Percentiles rank a stretch among this genome's conserved stretches.
phyloP scores from a whole-genome alignment of 2,329 filamentous ascomycete species.

The Tolypocladium pustulatum region DNA sequence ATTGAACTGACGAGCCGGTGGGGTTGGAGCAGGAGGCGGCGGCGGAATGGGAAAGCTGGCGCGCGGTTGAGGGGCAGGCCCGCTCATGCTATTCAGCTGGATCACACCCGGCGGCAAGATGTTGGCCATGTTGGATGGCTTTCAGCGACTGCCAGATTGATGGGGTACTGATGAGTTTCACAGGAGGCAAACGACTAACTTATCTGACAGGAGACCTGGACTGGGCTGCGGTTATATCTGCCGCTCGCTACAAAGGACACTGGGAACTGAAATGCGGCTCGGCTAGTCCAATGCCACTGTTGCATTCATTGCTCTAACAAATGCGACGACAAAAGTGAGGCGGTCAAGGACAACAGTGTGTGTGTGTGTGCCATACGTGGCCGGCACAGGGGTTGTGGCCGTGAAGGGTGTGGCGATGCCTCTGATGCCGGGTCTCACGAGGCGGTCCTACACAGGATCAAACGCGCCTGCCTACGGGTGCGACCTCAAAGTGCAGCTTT shows the following conservation, averaged over 20 bases:
- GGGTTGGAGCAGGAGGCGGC: neutral
- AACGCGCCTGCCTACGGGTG: neutral
- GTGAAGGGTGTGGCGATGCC: neutral
- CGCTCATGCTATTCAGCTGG: neutral
- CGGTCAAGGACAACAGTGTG: neutral
- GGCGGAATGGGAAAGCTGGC: neutral
- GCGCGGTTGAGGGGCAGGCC: neutral
- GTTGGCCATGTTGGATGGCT: neutral
- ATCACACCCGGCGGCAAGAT: neutral
- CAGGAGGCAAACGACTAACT: too few relatives aligned
- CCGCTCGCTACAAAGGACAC: neutral
- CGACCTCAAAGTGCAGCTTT: neutral
- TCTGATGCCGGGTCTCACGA: neutral
- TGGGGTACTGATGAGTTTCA: neutral
- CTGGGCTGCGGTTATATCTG: neutral
- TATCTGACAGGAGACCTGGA: neutral
- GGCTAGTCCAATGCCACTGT: neutral
- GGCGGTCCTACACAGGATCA: neutral
- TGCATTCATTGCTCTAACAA: neutral
- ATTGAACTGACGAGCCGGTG: neutral
- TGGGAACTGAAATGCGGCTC: neutral
- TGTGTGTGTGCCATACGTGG: conserved; percentile 2
- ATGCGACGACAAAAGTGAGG: neutral
- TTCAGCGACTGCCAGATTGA: neutral
- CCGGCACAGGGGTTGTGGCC: neutral